phyloP scores from a whole-genome alignment of 768 basidiomycete species.

The Fistulinella prunicolor region DNA sequence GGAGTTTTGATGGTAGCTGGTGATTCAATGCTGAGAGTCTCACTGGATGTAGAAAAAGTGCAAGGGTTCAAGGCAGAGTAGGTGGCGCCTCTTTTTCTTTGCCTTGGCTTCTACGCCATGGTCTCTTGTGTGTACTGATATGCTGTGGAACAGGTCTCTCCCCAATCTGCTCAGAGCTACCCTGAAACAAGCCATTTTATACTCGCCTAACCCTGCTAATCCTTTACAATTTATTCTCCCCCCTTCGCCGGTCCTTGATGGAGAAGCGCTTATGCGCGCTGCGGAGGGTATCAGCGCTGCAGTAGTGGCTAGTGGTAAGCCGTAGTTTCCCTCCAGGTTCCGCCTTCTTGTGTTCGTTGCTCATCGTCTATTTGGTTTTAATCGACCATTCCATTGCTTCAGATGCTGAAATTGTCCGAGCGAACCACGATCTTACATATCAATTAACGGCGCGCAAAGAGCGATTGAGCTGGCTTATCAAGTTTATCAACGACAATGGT shows the following conservation, averaged over 20 bases:
- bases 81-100: slow-evolving; percentile 19
- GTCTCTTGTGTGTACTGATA: not conserved
- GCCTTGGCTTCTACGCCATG: not conserved
- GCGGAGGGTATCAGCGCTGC: slow-evolving; percentile 72
- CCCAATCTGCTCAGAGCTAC: slow-evolving; percentile 72
- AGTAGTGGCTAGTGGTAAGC: slow-evolving; percentile 69
- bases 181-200: slow-evolving; percentile 81
- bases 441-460: slow-evolving; percentile 76
- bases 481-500: slow-evolving; percentile 85
- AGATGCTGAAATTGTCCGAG: slow-evolving; percentile 67
- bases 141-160: slow-evolving; percentile 50
- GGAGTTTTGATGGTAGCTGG: slow-evolving; percentile 50
- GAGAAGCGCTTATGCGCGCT: slow-evolving; percentile 74
- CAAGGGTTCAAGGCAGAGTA: slow-evolving; percentile 62
- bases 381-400: not conserved
- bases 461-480: slow-evolving; percentile 79
- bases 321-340: not conserved
- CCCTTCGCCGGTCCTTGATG: slow-evolving; percentile 61
- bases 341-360: not conserved
- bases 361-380: not conserved
- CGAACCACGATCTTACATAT: slow-evolving; percentile 75
- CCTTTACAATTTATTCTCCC: slow-evolving; percentile 80
- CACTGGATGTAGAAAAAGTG: slow-evolving; percentile 60
- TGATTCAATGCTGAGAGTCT: slow-evolving; percentile 64
- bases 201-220: slow-evolving; percentile 72